Evolutionary conservation across 192 early-diverging fungal species (phyloP), one percentile per base, ranked within the genome.

Genomic region (Chytriomyces hyalinus): DNA sequence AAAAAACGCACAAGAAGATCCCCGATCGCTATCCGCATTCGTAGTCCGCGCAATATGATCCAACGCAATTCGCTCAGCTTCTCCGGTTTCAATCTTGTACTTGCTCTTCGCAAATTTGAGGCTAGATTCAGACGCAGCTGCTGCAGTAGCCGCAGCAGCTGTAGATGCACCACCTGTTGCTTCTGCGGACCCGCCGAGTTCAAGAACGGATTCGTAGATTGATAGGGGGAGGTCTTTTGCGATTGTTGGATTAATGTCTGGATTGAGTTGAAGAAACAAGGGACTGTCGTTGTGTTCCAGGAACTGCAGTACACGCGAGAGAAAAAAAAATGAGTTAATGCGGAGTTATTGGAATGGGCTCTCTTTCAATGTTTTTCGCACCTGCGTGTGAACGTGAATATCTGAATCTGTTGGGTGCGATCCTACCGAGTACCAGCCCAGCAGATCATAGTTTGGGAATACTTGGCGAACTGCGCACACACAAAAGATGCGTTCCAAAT

Each of bases 361-460:
- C 24, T 26, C 24, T 36, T 36, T 36, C 4, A 2, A 36, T 36
- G 0, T 36, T 36, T 2, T 17, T 51, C 49, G 17, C 24, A 91
- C 92, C 82, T 95, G 93, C 70, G 92, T 85, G 82, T 95, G 93
- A 13, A 94, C 80, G 57, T 90, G 78, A 22, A 94, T 76, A 49
- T 94, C 92, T 6, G 79, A 61, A 47, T 81, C 80, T 10, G 92
- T 87, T 6, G 94, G 93, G 10, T 70, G 70, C 1, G 63, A 10
- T 20, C 92, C 93, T n/a, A 91, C 81, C 5, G 92, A 84, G 67
- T 96, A 96, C 94, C 94, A 96, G 7, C 94, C 94, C 36, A 96
- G 82, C 67, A 95, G 87, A 67, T 96, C 94, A 49, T 91, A 90
- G 20, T 86, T 83, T 2, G 93, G 93, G 80, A 95, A 96, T 20